phyloP scores from a whole-genome alignment of 208 protist genomes.

The Endotrypanum monterogeii region DNA sequence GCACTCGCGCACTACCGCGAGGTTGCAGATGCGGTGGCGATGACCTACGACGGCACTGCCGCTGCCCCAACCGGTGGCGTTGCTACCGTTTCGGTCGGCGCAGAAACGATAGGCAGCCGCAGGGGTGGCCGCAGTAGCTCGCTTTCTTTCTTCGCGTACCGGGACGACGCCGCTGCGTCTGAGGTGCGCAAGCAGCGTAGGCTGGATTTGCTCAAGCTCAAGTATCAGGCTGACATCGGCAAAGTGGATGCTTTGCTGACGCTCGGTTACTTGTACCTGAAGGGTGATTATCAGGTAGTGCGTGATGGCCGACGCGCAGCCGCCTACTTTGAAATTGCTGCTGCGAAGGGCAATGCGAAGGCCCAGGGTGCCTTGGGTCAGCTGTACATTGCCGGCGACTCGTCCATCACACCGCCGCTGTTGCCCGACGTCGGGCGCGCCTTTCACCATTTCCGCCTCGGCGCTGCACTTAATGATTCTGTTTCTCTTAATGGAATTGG shows the following conservation, averaged over 20 bases:
- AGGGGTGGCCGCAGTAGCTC: slow-evolving; percentile 8
- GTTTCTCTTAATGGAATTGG: slow-evolving; percentile 81
- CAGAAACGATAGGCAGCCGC: slow-evolving; percentile 18
- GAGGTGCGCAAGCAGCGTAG: slow-evolving; percentile 22
- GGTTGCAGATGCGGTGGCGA: slow-evolving; percentile 73
- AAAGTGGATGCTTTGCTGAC: slow-evolving; percentile 43
- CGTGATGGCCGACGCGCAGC: slow-evolving; percentile 47
- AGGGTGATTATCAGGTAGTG: slow-evolving; percentile 44
- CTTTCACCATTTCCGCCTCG: slow-evolving; percentile 61
- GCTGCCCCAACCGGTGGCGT: slow-evolving; percentile 11
- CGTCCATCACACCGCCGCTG: slow-evolving; percentile 36
- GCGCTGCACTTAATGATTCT: slow-evolving; percentile 42
- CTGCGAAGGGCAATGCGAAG: slow-evolving; percentile 25
- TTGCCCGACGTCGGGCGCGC: slow-evolving; percentile 55
- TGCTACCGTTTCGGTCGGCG: background rate
- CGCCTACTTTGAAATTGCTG: slow-evolving; percentile 49
- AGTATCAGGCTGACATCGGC: slow-evolving; percentile 62
- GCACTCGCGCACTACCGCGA: slow-evolving; percentile 67
- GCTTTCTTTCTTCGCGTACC: slow-evolving; percentile 29
- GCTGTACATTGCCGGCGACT: slow-evolving; percentile 66
- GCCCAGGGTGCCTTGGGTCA: slow-evolving; percentile 70
- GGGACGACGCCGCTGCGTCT: slow-evolving; percentile 23
- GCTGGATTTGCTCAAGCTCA: slow-evolving; percentile 39
- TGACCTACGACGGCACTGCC: slow-evolving; percentile 56
- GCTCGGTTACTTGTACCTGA: slow-evolving; percentile 66